Evolutionary conservation across 129 eudicot genomes (phyloP).

Genomic region (Artemisia tridentata): DNA sequence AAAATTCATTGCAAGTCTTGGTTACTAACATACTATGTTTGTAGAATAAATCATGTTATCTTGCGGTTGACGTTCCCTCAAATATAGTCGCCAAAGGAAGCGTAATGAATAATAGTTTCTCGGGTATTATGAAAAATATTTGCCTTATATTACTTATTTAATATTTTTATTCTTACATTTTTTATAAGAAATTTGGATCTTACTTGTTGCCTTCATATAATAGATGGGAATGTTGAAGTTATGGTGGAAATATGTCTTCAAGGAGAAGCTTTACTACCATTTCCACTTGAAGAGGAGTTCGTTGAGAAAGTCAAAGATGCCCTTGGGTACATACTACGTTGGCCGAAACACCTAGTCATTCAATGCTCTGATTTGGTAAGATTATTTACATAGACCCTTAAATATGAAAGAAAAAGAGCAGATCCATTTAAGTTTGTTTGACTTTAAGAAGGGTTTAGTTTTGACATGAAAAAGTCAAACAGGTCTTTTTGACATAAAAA

Average conservation of each 20-base stretch:
- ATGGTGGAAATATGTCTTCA: background rate
- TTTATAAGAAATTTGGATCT: slow-evolving; percentile 8
- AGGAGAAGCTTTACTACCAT: background rate
- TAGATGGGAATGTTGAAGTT: background rate
- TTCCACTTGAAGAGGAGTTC: slow-evolving; percentile 4
- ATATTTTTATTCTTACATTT: background rate
- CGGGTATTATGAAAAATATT: slow-evolving; percentile 2
- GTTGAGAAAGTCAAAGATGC: background rate
- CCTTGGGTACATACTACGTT: background rate
- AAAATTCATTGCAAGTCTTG: background rate
- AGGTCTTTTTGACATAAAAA: background rate
- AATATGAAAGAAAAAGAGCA: background rate
- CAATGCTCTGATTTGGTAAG: slow-evolving; percentile 7
- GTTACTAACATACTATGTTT: background rate
- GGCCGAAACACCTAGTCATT: background rate
- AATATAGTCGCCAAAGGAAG: background rate
- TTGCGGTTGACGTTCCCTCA: background rate
- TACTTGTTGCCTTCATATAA: background rate
- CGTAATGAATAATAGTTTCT: background rate
- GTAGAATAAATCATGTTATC: background rate
- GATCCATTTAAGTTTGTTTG: background rate
- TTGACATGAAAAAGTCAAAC: too few relatives aligned
- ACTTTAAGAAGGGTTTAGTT: background rate
- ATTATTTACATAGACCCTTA: background rate
- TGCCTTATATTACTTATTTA: background rate